A percentile compares a stretch with the other conserved stretches of the same genome.
phyloP scores from a whole-genome alignment of 208 protist genomes.

The Leptomonas pyrrhocoris region DNA sequence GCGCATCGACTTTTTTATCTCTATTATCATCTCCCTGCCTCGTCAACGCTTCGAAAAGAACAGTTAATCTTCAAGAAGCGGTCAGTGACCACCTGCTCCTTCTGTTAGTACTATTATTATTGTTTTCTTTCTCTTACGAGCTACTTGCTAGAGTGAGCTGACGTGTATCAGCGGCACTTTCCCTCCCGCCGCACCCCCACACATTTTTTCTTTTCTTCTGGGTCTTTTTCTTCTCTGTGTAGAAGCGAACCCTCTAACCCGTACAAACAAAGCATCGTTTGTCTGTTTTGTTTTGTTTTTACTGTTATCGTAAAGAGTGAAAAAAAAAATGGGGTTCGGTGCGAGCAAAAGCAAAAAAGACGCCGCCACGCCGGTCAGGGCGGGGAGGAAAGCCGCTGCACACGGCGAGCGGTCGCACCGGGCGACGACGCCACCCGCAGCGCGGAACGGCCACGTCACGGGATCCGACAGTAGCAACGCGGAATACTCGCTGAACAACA shows the following conservation, averaged over 20 bases:
- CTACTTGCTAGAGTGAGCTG: too few relatives aligned
- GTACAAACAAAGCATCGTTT: too few relatives aligned
- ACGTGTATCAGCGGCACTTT: too few relatives aligned
- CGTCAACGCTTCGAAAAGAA: too few relatives aligned
- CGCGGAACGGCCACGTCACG: not conserved
- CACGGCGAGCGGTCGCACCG: not conserved
- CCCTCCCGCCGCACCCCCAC: too few relatives aligned
- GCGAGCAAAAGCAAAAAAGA: constrained; percentile 4
- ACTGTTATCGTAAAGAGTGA: not conserved
- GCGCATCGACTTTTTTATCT: too few relatives aligned
- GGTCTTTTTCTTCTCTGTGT: not conserved
- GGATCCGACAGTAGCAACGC: not conserved
- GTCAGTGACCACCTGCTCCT: too few relatives aligned
- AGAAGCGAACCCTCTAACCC: too few relatives aligned
- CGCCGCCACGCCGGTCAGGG: not conserved
- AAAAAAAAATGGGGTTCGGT: constrained; percentile 8
- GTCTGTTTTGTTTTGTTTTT: not conserved
- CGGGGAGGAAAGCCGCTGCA: not conserved
- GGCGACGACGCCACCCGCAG: not conserved
- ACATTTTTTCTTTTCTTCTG: constrained; percentile 2
- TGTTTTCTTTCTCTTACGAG: too few relatives aligned
- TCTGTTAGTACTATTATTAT: too few relatives aligned
- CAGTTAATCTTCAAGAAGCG: too few relatives aligned
- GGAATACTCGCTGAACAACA: not conserved
- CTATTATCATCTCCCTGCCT: too few relatives aligned